phyloP scores from a whole-genome alignment of 495 filamentous ascomycete species.

The Lichina pygmaea region DNA sequence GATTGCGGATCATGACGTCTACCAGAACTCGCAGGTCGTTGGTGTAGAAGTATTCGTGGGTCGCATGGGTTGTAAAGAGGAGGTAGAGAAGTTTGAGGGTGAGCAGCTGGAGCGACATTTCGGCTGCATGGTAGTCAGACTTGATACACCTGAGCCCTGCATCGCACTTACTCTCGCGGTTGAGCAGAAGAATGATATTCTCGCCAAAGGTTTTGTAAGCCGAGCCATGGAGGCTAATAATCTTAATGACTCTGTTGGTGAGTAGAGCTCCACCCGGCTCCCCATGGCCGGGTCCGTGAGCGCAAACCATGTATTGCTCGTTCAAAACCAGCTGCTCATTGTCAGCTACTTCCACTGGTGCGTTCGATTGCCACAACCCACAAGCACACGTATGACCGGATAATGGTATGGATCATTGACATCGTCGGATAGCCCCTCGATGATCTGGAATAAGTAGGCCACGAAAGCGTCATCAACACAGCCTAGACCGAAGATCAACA shows the following conservation, averaged over 20 bases:
- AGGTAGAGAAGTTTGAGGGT: constrained; percentile 90
- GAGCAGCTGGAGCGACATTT: constrained; percentile 75
- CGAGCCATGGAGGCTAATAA: constrained; percentile 51
- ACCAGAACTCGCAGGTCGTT: constrained; percentile 88
- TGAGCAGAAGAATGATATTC: constrained; percentile 87
- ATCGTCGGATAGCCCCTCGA: constrained; percentile 75
- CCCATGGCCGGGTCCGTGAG: constrained; percentile 21
- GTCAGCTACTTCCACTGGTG: background rate
- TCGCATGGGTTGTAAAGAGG: constrained; percentile 70
- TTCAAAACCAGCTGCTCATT: constrained; percentile 60
- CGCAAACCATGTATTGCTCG: constrained; percentile 85
- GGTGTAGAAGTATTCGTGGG: constrained; percentile 94
- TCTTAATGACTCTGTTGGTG: constrained; percentile 84
- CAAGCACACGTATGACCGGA: constrained; percentile 75
- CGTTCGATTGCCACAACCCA: constrained; percentile 13
- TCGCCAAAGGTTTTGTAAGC: constrained; percentile 86
- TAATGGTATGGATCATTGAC: constrained; percentile 90
- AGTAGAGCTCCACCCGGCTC: constrained; percentile 19
- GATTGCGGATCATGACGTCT: constrained; percentile 86
- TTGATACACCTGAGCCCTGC: background rate
- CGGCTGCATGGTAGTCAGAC: constrained; percentile 15
- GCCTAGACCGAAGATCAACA: background rate
- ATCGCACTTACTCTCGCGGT: constrained; percentile 44
- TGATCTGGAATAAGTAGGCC: constrained; percentile 58
- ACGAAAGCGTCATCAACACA: constrained; percentile 68